Base-by-base conservation (phyloP, 768 basidiomycete species). In the Rhizopogon vinicolor region DNA sequence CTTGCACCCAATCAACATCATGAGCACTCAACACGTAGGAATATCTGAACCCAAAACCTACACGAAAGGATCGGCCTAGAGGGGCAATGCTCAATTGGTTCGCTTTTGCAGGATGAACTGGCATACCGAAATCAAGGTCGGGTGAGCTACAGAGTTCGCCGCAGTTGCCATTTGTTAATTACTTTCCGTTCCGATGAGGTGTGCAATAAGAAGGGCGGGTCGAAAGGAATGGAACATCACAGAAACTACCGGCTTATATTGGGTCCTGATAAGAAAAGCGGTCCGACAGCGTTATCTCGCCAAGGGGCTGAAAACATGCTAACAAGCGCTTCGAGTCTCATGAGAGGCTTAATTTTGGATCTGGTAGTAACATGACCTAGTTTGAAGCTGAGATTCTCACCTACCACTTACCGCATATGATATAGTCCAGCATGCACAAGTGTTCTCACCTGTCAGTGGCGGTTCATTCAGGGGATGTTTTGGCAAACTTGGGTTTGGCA, bases 31-130 rank as follows among this genome's bases (percentile, higher is more conserved):
- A 45, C 44, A 49, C 46, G 41, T 28, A 43, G 19, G 45, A 45
- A 33, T 4, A 18, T 14, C 16, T 25, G 19, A 19, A 49, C 12
- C 35, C 12, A 51, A 41, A 33, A 62, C 83, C 74, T 61, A 87
- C 85, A 82, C 62, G 63, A 87, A 87, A 1, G 87, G 87, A 64
- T 89, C 86, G 50, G 87, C 78, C 85, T 87, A 53, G 40, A 22
- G 5, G 45, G 14, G 33, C 16, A 29, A 5, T 33, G 46, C 14
- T 53, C 29, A 48, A 35, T 50, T 1, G 42, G 39, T 22, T 51
- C 25, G 40, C 41, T 37, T 35, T n/a, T 14, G 37, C 43, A 14
- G 16, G n/a, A 6, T 35, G 29, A 19, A 51, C 5, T 19, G 18
- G 28, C 72, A 58, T 57, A 84, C 84, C 68, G 79, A 67, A 53